Percentiles rank a stretch among this genome's conserved stretches.
These are phyloP conservation scores for Boletus sp. DNA, from an alignment of 768 basidiomycete genomes.

Conservation along the genomic window DNA sequence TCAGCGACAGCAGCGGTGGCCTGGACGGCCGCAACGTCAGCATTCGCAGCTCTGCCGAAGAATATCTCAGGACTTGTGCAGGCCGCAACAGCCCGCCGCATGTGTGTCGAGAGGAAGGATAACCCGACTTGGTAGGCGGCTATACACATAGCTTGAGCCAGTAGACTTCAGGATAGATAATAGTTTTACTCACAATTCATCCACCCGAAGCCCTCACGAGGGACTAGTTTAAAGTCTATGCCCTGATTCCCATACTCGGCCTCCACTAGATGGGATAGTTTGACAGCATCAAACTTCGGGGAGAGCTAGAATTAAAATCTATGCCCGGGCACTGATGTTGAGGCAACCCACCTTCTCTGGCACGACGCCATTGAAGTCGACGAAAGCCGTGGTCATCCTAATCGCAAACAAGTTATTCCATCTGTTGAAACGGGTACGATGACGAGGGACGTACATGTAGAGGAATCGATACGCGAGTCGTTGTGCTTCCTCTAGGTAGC, in stretches of 20 bases:
- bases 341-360: conserved; percentile 75
- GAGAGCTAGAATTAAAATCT: neutral
- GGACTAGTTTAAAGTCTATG: conserved; percentile 96
- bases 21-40: conserved; percentile 33
- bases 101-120: conserved; percentile 87
- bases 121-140: conserved; percentile 97
- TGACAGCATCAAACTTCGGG: conserved; percentile 87
- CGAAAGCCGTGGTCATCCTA: conserved; percentile 92
- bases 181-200: conserved; percentile 71
- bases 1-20: conserved; percentile 42
- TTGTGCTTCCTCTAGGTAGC: conserved; percentile 90
- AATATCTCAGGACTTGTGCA: conserved; percentile 92
- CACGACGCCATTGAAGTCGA: conserved; percentile 97
- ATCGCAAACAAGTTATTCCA: conserved; percentile 1
- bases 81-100: conserved; percentile 92
- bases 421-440: neutral
- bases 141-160: conserved; percentile 28
- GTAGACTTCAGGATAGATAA: neutral
- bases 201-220: conserved; percentile 98
- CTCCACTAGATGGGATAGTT: conserved; percentile 91
- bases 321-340: neutral
- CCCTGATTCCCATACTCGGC: conserved; percentile 98
- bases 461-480: conserved; percentile 92
- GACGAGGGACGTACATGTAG: conserved; percentile 92
- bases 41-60: conserved; percentile 53